phyloP scores from a whole-genome alignment of 129 eudicot genomes.

The Apium graveolens region DNA sequence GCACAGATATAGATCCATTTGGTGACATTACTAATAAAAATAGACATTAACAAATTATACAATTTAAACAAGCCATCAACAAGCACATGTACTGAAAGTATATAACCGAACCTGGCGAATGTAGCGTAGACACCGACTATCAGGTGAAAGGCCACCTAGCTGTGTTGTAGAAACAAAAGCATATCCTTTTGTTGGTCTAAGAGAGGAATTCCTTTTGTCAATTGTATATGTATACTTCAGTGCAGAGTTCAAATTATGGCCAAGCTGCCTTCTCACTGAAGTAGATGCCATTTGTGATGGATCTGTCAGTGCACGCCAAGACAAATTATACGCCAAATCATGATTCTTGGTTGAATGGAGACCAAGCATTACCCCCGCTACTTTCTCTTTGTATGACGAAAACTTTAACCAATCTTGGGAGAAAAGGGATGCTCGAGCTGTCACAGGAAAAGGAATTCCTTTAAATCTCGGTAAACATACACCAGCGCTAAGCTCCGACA shows the following conservation, averaged over 20 bases:
- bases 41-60: background rate
- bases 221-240: slow-evolving; percentile 66
- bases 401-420: slow-evolving; percentile 89
- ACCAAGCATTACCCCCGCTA: slow-evolving; percentile 67
- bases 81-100: background rate
- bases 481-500: slow-evolving; percentile 72
- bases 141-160: slow-evolving; percentile 81
- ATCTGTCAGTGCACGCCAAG: slow-evolving; percentile 73
- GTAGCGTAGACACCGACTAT: slow-evolving; percentile 61
- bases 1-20: background rate
- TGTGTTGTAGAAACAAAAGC: slow-evolving; percentile 76
- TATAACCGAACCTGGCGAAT: slow-evolving; percentile 67
- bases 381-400: slow-evolving; percentile 70
- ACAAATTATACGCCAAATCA: slow-evolving; percentile 60
- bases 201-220: slow-evolving; percentile 66
- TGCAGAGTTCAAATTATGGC: slow-evolving; percentile 67
- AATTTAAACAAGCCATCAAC: background rate
- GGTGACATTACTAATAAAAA: background rate
- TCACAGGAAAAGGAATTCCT: slow-evolving; percentile 47
- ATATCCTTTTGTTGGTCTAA: slow-evolving; percentile 84
- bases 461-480: slow-evolving; percentile 61
- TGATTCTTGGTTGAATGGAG: slow-evolving; percentile 60
- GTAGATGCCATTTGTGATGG: slow-evolving; percentile 78
- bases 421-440: slow-evolving; percentile 62
- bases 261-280: slow-evolving; percentile 85